Conservation (phyloP, 202 grass and related monocot genomes). For the Zoysia matrella region DNA sequence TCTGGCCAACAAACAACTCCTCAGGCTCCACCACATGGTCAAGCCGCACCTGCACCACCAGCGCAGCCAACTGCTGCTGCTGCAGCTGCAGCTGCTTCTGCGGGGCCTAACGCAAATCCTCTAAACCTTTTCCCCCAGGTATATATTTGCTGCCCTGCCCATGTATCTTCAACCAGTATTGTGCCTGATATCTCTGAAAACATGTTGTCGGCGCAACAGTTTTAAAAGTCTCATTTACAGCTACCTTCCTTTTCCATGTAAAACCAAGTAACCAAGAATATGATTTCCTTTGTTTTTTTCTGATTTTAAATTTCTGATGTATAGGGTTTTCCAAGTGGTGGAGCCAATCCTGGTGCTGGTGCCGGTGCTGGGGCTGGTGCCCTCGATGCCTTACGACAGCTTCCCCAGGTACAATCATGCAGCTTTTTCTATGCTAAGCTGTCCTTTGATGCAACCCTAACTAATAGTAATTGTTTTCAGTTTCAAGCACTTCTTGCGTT, state of each 20-base stretch:
- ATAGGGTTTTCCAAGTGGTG: slow-evolving; percentile 72
- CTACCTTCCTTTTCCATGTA: slow-evolving; percentile 14
- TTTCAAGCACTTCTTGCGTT: slow-evolving; percentile 86
- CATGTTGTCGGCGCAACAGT: not conserved
- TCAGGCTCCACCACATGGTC: slow-evolving; percentile 49
- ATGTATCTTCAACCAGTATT: not conserved
- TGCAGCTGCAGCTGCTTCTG: slow-evolving; percentile 40
- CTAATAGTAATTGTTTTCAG: slow-evolving; percentile 45
- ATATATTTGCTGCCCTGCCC: not conserved
- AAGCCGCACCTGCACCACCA: slow-evolving; percentile 39
- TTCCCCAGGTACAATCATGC: slow-evolving; percentile 69
- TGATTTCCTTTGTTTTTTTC: slow-evolving; percentile 36
- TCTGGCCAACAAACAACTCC: slow-evolving; percentile 31
- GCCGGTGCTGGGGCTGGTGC: slow-evolving; percentile 53
- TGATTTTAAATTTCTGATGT: slow-evolving; percentile 28
- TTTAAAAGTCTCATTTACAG: slow-evolving; percentile 13
- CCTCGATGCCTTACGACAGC: slow-evolving; percentile 80
- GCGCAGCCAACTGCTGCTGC: slow-evolving; percentile 63
- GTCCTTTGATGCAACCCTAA: slow-evolving; percentile 16
- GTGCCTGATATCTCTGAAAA: slow-evolving; percentile 14
- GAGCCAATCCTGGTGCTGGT: slow-evolving; percentile 46
- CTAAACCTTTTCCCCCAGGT: slow-evolving; percentile 44
- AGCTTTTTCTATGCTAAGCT: slow-evolving; percentile 7
- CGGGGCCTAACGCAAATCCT: slow-evolving; percentile 68
- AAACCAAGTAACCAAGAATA: slow-evolving; percentile 19